Conservation (phyloP, 2,329 filamentous ascomycete species). For the Coccinonectria pachysandricola region DNA sequence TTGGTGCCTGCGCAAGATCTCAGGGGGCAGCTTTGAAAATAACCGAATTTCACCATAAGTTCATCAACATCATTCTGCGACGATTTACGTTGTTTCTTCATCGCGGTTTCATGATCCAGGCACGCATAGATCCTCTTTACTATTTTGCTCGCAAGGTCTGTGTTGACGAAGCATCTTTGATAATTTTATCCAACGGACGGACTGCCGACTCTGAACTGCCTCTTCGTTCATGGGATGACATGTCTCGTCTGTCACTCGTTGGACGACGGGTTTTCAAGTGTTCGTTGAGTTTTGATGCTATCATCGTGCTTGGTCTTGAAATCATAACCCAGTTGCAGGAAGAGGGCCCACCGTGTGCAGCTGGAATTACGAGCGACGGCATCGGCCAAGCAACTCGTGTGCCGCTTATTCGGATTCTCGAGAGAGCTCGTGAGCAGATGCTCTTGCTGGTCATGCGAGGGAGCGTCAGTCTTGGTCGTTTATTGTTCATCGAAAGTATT, state of each 20-base stretch:
- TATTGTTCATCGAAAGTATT: slow-evolving; percentile 14
- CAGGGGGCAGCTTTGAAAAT: slow-evolving; percentile 3
- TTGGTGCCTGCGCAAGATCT: neutral
- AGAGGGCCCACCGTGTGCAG: slow-evolving; percentile 7
- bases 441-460: slow-evolving; percentile 10
- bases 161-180: slow-evolving; percentile 15
- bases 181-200: slow-evolving; percentile 13
- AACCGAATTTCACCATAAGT: slow-evolving; percentile 14
- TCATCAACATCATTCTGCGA: slow-evolving; percentile 16
- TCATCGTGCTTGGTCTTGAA: slow-evolving; percentile 13
- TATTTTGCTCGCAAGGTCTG: slow-evolving; percentile 18
- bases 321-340: slow-evolving; percentile 16
- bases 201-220: slow-evolving; percentile 7
- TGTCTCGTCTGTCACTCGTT: slow-evolving; percentile 14
- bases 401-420: slow-evolving; percentile 12
- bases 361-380: slow-evolving; percentile 15
- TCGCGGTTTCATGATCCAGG: slow-evolving; percentile 18
- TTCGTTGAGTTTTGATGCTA: slow-evolving; percentile 16
- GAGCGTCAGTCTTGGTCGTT: slow-evolving; percentile 15
- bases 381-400: slow-evolving; percentile 12
- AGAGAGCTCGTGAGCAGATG: slow-evolving; percentile 11
- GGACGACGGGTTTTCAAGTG: slow-evolving; percentile 18
- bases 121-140: slow-evolving; percentile 12
- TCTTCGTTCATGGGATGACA: slow-evolving; percentile 11
- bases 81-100: slow-evolving; percentile 19